These are phyloP conservation scores for Hypocreales sp. DNA, from an alignment of 2,329 filamentous ascomycete species.

Conservation along the genomic window DNA sequence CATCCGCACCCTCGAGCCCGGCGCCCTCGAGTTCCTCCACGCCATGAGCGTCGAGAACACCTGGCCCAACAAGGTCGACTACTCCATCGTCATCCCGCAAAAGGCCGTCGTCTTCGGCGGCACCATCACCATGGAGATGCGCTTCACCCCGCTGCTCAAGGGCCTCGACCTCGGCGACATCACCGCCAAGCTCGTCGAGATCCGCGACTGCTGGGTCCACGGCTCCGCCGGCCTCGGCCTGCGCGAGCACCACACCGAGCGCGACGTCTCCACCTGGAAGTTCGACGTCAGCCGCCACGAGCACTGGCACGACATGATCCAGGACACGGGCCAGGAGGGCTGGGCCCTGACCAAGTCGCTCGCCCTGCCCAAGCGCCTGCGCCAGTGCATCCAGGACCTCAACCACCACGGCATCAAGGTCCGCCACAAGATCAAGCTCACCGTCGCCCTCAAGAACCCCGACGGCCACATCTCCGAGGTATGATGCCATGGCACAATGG, in stretches of 20 bases:
- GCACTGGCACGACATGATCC: slow-evolving; percentile 54
- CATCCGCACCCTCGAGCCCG: slow-evolving; percentile 61
- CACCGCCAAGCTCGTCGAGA: slow-evolving; percentile 65
- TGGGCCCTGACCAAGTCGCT: slow-evolving; percentile 45
- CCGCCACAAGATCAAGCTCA: slow-evolving; percentile 82
- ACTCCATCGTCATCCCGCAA: slow-evolving; percentile 82
- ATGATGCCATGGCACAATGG: no score
- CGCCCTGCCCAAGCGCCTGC: slow-evolving; percentile 67
- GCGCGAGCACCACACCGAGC: slow-evolving; percentile 46
- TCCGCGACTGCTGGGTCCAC: slow-evolving; percentile 48
- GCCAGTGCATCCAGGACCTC: slow-evolving; percentile 76
- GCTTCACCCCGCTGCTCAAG: slow-evolving; percentile 77
- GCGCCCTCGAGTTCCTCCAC: slow-evolving; percentile 64
- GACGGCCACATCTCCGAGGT: slow-evolving; percentile 90
- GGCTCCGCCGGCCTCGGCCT: slow-evolving; percentile 27
- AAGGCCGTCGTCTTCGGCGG: slow-evolving; percentile 93
- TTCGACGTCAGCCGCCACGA: slow-evolving; percentile 39
- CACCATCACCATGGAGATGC: slow-evolving; percentile 69
- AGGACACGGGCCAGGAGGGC: slow-evolving; percentile 51
- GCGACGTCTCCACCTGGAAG: slow-evolving; percentile 46
- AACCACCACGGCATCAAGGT: slow-evolving; percentile 83
- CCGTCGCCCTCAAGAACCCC: slow-evolving; percentile 82
- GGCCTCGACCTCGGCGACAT: slow-evolving; percentile 76
- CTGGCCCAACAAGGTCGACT: slow-evolving; percentile 96
- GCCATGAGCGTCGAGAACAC: slow-evolving; percentile 94